Evolutionary conservation across 2,329 filamentous ascomycete genomes (phyloP), one percentile per base, ranked within the genome.

Genomic region (Parasarocladium wereldwijsianum): DNA sequence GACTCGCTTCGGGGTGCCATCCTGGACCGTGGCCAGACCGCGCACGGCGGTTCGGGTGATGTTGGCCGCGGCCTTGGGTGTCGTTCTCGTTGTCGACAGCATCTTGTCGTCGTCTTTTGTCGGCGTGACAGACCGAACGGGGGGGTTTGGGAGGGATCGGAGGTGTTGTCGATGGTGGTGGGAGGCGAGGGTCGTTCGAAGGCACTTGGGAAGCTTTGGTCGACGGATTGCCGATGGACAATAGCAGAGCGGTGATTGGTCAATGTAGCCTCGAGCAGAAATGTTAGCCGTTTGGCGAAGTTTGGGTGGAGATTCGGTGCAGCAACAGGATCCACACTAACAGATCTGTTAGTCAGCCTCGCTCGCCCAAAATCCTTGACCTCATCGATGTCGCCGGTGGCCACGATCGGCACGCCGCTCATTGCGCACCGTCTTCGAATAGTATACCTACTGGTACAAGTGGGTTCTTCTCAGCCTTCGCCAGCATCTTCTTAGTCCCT

Each of bases 1-100:
- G 41, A 70, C 68, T 43, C 70, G 74, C 55, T 79, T 76, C 30
- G 76, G 66, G 38, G 70, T 59, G 45, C 64, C 66, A 57, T 86
- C 80, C 54, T 82, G 76, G 43, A 85, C 79, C 37, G 81, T 84
- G 47, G 82, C 82, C 60, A 94, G 79, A 43, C 69, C 68, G 54
- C 87, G 76, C 42, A 60, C 56, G 47, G 55, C 49, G 40, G 55
- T 54, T 45, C 54, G 52, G 45, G 59, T 58, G 44, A 55, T 49
- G 39, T 39, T 49, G 39, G 50, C 50, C 37, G 47, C 51, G 47
- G 49, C 50, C 36, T 41, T 50, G 30, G 54, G 50, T 43, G 53
- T 51, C 45, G 54, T 47, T 54, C 52, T 54, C 42, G 54, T 52
- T n/a, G n/a, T n/a, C 40, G 60, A 55, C 50, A 63, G 52, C 57